Base-by-base conservation (phyloP, 2,329 filamentous ascomycete genomes). In the Cordyceps pruinosa region DNA sequence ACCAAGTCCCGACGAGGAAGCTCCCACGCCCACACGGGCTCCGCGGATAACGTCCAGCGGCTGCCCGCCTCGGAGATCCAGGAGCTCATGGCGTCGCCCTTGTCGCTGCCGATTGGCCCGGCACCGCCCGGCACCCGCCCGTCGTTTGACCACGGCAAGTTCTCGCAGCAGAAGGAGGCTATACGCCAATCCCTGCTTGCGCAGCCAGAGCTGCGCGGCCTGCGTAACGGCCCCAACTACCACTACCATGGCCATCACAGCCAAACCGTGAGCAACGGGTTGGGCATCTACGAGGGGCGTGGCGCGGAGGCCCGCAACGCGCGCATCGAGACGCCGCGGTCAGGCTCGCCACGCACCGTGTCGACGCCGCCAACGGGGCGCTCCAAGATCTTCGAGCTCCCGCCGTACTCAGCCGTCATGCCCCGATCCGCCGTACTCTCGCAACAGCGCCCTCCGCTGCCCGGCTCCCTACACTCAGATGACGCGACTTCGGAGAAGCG, bases 11-110 rank as follows among this genome's bases (percentile, higher is more conserved):
- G 64, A 10, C 61, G 66, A 35, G 65, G 66, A 46, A 65, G 65
- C 23, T 71, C 66, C 60, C 67, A 63, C 39, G 64, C 69, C 30
- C 69, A 66, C 58, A 62, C 65, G 5, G 61, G 61, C 32, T 73
- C 70, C 60, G 68, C 71, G 42, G 77, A 76, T 59, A 75, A 71
- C 48, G 69, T 83, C 47, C 75, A 79, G 56, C 77, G 80, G 37
- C 72, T 86, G 26, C 83, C 82, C 0, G 79, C 79, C 8, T 78
- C 75, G 37, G 80, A 84, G 63, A 83, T 86, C 66, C 77, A 82
- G 54, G 78, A 82, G 59, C 69, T 86, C 58, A 77, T 80, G 15
- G 77, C 75, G 28, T 75, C 79, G 1, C 81, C 81, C 6, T 80
- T 83, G 28, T 85, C 82, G 1, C 70, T 86, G 2, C 83, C 83